A percentile compares a stretch with the other conserved stretches of the same genome.
phyloP scores from a whole-genome alignment of 2,329 filamentous ascomycete genomes.

The Tolypocladium capitatum region DNA sequence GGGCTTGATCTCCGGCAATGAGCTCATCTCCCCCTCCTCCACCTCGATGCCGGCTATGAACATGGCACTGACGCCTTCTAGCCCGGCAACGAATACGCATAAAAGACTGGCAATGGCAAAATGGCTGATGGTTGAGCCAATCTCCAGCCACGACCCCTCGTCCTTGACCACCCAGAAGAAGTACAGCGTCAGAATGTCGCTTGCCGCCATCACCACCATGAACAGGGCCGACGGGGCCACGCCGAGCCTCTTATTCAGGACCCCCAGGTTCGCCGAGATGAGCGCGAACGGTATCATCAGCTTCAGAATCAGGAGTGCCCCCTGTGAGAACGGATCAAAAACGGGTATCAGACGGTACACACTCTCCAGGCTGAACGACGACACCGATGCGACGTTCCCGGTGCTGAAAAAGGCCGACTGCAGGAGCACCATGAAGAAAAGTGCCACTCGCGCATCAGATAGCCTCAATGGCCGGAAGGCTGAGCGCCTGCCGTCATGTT shows the following conservation, averaged over 20 bases:
- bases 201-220: constrained; percentile 86
- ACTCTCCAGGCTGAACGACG: constrained; percentile 84
- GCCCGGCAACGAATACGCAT: constrained; percentile 76
- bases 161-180: constrained; percentile 98
- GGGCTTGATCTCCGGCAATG: not conserved
- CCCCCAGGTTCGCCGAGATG: constrained; percentile 85
- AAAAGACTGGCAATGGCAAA: constrained; percentile 85
- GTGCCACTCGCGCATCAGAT: constrained; percentile 72
- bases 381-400: constrained; percentile 88
- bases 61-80: constrained; percentile 75
- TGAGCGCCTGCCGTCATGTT: not conserved
- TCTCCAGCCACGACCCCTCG: constrained; percentile 94
- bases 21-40: constrained; percentile 11
- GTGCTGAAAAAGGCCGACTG: constrained; percentile 96
- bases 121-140: constrained; percentile 91
- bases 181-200: constrained; percentile 81
- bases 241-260: constrained; percentile 72
- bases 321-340: constrained; percentile 89
- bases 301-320: constrained; percentile 75
- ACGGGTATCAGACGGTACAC: constrained; percentile 78
- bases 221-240: constrained; percentile 83
- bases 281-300: constrained; percentile 86
- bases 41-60: constrained; percentile 74
- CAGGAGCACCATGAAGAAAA: constrained; percentile 91
- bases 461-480: constrained; percentile 56